Evolutionary conservation across 805 yeast species (phyloP).

Genomic region (Komagataella ulmi): DNA sequence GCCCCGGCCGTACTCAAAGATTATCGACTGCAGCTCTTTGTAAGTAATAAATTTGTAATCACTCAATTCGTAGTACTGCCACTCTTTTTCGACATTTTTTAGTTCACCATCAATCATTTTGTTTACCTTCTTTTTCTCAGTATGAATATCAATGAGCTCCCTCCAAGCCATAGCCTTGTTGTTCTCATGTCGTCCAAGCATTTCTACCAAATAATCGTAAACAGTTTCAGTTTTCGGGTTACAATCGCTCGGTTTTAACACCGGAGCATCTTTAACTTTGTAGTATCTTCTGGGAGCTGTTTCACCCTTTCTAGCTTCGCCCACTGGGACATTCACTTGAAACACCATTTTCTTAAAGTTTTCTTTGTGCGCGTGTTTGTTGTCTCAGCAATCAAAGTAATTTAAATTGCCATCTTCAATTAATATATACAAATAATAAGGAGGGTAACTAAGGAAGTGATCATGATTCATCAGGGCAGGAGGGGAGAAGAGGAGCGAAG

Average conservation of each 20-base stretch:
- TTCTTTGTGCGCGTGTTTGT: neutral
- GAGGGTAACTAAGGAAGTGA: neutral
- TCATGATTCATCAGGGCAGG: neutral
- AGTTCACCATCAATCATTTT: constrained; percentile 72
- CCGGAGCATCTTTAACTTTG: constrained; percentile 28
- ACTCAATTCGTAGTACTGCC: constrained; percentile 76
- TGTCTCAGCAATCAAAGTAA: neutral
- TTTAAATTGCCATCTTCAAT: neutral
- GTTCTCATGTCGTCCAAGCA: constrained; percentile 40
- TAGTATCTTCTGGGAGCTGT: constrained; percentile 71
- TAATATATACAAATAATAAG: neutral
- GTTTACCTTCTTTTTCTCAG: constrained; percentile 59
- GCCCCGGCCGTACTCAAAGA: constrained; percentile 59
- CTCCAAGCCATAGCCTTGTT: constrained; percentile 66
- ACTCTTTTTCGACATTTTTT: constrained; percentile 62
- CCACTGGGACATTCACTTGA: constrained; percentile 43
- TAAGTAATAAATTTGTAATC: constrained; percentile 57
- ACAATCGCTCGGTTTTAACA: constrained; percentile 37
- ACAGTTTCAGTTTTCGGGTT: constrained; percentile 55
- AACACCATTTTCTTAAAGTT: constrained; percentile 11
- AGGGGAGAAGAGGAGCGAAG: neutral
- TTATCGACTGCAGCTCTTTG: constrained; percentile 35
- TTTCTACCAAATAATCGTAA: constrained; percentile 55
- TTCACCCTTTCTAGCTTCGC: constrained; percentile 61
- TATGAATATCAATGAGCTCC: constrained; percentile 58